These are phyloP conservation scores for Fusarium lyarnte DNA, from an alignment of 2,329 filamentous ascomycete species.

Conservation along the genomic window DNA sequence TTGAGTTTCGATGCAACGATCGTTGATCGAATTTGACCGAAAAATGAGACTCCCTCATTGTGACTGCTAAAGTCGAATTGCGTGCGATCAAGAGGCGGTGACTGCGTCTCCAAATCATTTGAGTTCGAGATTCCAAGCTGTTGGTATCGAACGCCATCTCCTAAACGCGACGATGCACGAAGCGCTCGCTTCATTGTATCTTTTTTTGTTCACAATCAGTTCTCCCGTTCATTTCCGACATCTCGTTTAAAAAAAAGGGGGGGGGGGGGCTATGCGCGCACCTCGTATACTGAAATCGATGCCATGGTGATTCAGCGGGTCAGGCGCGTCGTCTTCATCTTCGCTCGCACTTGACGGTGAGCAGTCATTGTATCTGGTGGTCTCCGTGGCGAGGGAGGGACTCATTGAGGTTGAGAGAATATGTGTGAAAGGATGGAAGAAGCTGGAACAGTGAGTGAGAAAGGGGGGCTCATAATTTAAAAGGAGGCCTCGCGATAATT, in stretches of 20 bases:
- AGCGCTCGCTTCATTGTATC: constrained; percentile 37
- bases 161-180: constrained; percentile 35
- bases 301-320: constrained; percentile 27
- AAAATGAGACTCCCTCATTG: constrained; percentile 24
- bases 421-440: not conserved
- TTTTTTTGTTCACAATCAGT: constrained; percentile 31
- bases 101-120: constrained; percentile 39
- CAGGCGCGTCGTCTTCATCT: constrained; percentile 32
- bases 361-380: constrained; percentile 36
- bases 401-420: constrained; percentile 23
- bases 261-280: constrained; percentile 1
- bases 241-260: not conserved
- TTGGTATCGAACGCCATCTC: constrained; percentile 37
- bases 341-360: constrained; percentile 34
- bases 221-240: not conserved
- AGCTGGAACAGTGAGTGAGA: not conserved
- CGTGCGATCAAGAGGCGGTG: constrained; percentile 22
- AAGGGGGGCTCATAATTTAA: constrained; percentile 16
- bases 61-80: constrained; percentile 19
- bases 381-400: constrained; percentile 29
- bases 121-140: constrained; percentile 29
- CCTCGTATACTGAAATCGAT: constrained; percentile 28
- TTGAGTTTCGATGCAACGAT: constrained; percentile 65
- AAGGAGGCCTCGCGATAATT: not conserved
- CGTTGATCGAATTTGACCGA: constrained; percentile 42